Conservation (phyloP, 257 asterid species). For the Cinchona pubescens region DNA sequence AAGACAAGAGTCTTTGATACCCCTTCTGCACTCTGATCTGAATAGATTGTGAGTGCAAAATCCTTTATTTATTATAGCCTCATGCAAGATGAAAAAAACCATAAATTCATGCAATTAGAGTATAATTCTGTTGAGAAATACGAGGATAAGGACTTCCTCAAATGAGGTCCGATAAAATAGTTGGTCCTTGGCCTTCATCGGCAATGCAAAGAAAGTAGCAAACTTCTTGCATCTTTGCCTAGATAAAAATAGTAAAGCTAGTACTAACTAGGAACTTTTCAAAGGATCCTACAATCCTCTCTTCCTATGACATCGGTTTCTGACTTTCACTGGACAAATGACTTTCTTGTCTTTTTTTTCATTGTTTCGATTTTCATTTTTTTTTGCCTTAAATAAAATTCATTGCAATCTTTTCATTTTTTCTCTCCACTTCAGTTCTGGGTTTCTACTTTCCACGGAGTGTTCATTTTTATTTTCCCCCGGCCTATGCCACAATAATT, state of each 20-base stretch:
- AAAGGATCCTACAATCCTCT: too few relatives aligned
- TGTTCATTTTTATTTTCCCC: not conserved
- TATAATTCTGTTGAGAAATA: not conserved
- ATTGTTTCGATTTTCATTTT: not conserved
- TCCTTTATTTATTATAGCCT: slow-evolving; percentile 4
- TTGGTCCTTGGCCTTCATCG: not conserved
- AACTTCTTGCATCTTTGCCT: not conserved
- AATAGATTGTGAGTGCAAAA: not conserved
- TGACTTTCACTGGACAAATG: not conserved
- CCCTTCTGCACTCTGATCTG: not conserved
- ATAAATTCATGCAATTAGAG: not conserved
- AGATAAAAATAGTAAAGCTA: not conserved
- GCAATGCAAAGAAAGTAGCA: not conserved
- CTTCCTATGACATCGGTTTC: not conserved
- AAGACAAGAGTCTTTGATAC: not conserved
- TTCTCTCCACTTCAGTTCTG: too few relatives aligned
- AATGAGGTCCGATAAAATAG: not conserved
- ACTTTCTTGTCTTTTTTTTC: not conserved
- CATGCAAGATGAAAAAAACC: not conserved
- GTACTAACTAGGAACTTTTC: too few relatives aligned
- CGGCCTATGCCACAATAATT: not conserved
- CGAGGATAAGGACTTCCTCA: not conserved
- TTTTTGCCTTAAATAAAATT: not conserved
- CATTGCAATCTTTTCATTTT: not conserved
- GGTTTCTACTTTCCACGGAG: not conserved